phyloP scores from a whole-genome alignment of 129 eudicot species.

The Artemisia annua region DNA sequence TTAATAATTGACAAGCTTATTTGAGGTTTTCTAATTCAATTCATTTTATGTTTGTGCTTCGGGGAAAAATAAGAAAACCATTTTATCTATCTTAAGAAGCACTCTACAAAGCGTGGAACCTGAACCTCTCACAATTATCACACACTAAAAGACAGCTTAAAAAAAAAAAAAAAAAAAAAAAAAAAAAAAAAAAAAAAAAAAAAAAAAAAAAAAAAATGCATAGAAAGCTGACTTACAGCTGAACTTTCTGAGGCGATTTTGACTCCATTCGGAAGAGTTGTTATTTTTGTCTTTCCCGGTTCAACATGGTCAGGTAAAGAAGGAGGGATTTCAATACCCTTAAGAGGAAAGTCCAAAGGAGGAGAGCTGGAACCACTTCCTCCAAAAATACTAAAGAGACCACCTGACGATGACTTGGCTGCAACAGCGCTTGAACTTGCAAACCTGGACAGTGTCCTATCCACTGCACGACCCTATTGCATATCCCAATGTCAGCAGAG shows the following conservation, averaged over 20 bases:
- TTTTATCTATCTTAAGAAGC: too few relatives aligned
- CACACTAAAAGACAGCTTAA: background rate
- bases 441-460: slow-evolving; percentile 31
- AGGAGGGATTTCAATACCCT: slow-evolving; percentile 62
- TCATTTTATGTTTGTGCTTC: background rate
- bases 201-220: background rate
- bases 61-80: background rate
- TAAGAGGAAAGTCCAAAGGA: slow-evolving; percentile 77
- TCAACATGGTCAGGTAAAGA: slow-evolving; percentile 83
- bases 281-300: slow-evolving; percentile 70
- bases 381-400: slow-evolving; percentile 74
- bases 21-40: background rate
- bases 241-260: slow-evolving; percentile 84
- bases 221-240: slow-evolving; percentile 48
- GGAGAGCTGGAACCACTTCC: slow-evolving; percentile 49
- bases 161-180: too few relatives aligned
- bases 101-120: too few relatives aligned
- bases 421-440: slow-evolving; percentile 88
- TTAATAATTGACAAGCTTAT: slow-evolving; percentile 1
- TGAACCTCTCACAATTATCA: too few relatives aligned
- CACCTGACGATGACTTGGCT: slow-evolving; percentile 64
- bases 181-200: too few relatives aligned
- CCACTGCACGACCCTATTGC: too few relatives aligned
- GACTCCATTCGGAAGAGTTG: slow-evolving; percentile 78
- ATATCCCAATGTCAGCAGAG: too few relatives aligned